Conservation (phyloP, 768 basidiomycete genomes). For the Plicaturopsis crispa region DNA sequence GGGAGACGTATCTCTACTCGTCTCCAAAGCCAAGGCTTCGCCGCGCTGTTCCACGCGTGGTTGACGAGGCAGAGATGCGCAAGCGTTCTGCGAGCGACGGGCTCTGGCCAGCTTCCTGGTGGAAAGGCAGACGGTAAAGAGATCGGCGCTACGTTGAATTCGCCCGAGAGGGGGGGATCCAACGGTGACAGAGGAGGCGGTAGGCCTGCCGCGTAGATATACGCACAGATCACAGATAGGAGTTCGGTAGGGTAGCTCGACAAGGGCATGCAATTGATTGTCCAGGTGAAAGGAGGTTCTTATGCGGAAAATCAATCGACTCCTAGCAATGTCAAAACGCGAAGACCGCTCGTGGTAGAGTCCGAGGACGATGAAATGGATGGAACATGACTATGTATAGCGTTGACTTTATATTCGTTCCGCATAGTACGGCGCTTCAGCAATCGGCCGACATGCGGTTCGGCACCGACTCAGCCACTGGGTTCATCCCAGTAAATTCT, state of each 20-base stretch:
- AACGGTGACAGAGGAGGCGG: conserved; percentile 51
- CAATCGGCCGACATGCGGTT: no score
- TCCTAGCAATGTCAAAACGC: no score
- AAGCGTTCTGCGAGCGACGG: conserved; percentile 55
- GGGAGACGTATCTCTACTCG: conserved; percentile 79
- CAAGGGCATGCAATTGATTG: no score
- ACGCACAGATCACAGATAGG: conserved; percentile 63
- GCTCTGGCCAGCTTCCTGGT: conserved; percentile 61
- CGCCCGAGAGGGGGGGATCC: conserved; percentile 53
- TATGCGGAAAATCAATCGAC: no score
- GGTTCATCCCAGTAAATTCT: no score
- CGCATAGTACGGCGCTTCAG: no score
- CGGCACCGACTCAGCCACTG: no score
- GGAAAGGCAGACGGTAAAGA: conserved; percentile 71
- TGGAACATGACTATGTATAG: no score
- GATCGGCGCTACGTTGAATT: conserved; percentile 42
- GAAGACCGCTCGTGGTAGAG: no score
- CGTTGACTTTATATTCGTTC: no score
- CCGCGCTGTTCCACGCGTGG: conserved; percentile 70
- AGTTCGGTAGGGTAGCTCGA: conserved; percentile 67
- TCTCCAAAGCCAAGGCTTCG: conserved; percentile 86
- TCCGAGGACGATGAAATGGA: no score
- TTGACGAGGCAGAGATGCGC: conserved; percentile 70
- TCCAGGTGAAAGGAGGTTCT: no score
- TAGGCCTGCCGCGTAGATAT: conserved; percentile 58